Evolutionary conservation across 2,329 filamentous ascomycete genomes (phyloP).

Genomic region (Fusarium illudens): DNA sequence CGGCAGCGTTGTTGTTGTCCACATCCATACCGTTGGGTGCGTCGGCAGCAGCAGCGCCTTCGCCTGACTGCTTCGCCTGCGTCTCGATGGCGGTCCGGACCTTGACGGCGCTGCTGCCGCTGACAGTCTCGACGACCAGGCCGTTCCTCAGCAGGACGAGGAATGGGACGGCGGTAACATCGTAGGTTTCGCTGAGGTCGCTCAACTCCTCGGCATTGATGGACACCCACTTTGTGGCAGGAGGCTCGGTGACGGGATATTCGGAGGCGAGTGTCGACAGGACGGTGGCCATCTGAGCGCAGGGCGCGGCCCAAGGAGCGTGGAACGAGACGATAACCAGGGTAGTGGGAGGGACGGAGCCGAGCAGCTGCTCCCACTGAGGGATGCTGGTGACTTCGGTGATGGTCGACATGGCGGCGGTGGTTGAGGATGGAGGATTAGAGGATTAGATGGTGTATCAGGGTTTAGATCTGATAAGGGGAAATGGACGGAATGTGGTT

Average conservation of each 20-base stretch:
- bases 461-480: constrained; percentile 33
- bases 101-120: constrained; percentile 87
- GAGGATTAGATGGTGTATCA: constrained; percentile 2
- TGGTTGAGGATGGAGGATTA: constrained; percentile 6
- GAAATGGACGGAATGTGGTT: constrained; percentile 17
- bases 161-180: constrained; percentile 93
- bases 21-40: constrained; percentile 49
- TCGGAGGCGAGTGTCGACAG: constrained; percentile 85
- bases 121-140: constrained; percentile 82
- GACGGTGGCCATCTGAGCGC: constrained; percentile 91
- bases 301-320: constrained; percentile 95
- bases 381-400: constrained; percentile 77
- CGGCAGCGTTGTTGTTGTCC: constrained; percentile 49
- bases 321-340: constrained; percentile 93
- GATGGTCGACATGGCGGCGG: constrained; percentile 73
- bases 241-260: constrained; percentile 75
- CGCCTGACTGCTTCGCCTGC: constrained; percentile 65
- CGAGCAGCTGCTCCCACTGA: constrained; percentile 75
- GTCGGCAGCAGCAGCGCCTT: constrained; percentile 45
- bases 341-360: constrained; percentile 71
- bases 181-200: constrained; percentile 90
- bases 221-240: constrained; percentile 81
- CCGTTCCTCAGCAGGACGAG: constrained; percentile 82
- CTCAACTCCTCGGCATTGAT: constrained; percentile 95
- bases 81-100: constrained; percentile 87